These are phyloP conservation scores for Microcyclosporella mali DNA, from an alignment of 2,329 filamentous ascomycete species.

Conservation along the genomic window DNA sequence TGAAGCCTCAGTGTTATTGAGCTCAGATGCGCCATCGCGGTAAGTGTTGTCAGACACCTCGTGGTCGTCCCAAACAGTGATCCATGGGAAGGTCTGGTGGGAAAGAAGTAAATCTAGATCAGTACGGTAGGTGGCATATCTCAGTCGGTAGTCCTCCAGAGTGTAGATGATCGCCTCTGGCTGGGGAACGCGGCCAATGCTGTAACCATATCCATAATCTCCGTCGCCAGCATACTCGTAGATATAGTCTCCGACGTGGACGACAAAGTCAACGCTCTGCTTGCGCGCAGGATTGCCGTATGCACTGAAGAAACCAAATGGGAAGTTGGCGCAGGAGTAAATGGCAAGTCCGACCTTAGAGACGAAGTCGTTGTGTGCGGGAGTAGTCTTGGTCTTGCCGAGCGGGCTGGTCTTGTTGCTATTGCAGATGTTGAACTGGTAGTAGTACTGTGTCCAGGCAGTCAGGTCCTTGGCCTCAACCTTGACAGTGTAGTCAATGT, in stretches of 20 bases:
- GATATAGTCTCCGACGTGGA: slow-evolving; percentile 52
- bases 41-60: slow-evolving; percentile 61
- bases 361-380: slow-evolving; percentile 51
- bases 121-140: slow-evolving; percentile 54
- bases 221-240: slow-evolving; percentile 51
- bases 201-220: slow-evolving; percentile 43
- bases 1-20: slow-evolving; percentile 62
- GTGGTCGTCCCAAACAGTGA: slow-evolving; percentile 58
- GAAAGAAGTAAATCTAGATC: slow-evolving; percentile 53
- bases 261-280: slow-evolving; percentile 43
- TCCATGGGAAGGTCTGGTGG: slow-evolving; percentile 54
- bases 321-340: slow-evolving; percentile 66
- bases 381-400: slow-evolving; percentile 65
- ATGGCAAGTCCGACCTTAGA: slow-evolving; percentile 57
- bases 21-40: slow-evolving; percentile 52
- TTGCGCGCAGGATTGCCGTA: slow-evolving; percentile 37
- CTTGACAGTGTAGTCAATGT: slow-evolving; percentile 72
- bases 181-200: slow-evolving; percentile 48
- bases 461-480: slow-evolving; percentile 59
- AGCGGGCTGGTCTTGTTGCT: slow-evolving; percentile 57
- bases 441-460: slow-evolving; percentile 61
- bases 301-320: slow-evolving; percentile 34
- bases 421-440: slow-evolving; percentile 63
- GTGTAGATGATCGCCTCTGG: slow-evolving; percentile 49
- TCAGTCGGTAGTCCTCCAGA: slow-evolving; percentile 55